A percentile compares a stretch with the other conserved stretches of the same genome.
Conservation (phyloP, 2,329 filamentous ascomycete genomes). For the Shiraia sp. region DNA sequence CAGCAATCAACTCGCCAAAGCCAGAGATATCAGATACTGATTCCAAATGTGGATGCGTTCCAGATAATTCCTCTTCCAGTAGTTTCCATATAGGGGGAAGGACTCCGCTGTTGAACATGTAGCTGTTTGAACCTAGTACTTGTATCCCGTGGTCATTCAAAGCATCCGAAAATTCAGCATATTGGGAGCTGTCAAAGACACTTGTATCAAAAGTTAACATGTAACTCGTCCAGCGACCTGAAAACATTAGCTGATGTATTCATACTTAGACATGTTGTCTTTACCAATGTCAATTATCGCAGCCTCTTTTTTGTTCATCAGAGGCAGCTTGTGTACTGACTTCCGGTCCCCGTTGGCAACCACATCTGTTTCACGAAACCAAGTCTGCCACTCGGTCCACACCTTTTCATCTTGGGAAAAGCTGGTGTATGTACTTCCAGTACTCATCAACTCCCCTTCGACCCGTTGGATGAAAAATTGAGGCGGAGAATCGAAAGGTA, state of each 20-base stretch:
- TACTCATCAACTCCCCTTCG: constrained; percentile 12
- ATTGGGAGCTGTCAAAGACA: constrained; percentile 38
- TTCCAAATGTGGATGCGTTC: constrained; percentile 26
- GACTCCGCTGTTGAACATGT: constrained; percentile 43
- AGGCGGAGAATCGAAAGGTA: constrained; percentile 46
- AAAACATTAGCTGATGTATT: constrained; percentile 1
- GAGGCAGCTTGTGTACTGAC: constrained; percentile 19
- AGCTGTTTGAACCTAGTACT: constrained; percentile 49
- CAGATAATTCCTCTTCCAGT: constrained; percentile 34
- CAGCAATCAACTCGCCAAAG: constrained; percentile 38
- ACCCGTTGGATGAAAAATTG: constrained; percentile 47
- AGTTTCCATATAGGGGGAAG: constrained; percentile 26
- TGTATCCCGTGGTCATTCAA: constrained; percentile 75
- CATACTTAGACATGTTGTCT: constrained; percentile 5
- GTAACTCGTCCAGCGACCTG: constrained; percentile 67
- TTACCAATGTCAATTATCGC: constrained; percentile 64
- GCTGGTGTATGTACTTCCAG: constrained; percentile 9
- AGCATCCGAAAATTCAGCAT: constrained; percentile 54
- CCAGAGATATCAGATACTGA: constrained; percentile 8
- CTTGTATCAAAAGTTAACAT: constrained; percentile 52
- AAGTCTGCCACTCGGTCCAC: constrained; percentile 63
- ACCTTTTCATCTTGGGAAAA: constrained; percentile 26
- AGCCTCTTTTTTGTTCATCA: constrained; percentile 47
- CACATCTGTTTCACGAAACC: constrained; percentile 68
- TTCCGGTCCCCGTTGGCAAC: constrained; percentile 46